Conservation (phyloP, 352 stramenopile species). For the Hyaloperonospora brassicae region DNA sequence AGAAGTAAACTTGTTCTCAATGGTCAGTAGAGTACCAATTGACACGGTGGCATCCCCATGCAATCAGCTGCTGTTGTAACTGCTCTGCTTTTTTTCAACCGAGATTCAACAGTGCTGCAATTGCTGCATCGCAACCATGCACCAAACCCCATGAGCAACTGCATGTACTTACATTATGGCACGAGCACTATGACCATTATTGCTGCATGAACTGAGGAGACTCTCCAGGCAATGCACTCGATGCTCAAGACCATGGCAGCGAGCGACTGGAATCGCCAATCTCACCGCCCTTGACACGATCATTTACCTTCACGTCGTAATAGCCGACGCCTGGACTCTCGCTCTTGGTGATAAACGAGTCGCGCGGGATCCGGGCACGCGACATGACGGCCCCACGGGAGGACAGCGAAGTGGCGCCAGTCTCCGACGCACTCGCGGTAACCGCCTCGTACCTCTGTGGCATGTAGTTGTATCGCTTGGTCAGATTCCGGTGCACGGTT, state of each 20-base stretch:
- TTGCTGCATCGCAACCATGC: no score
- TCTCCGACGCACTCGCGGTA: slow-evolving; percentile 24
- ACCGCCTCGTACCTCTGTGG: slow-evolving; percentile 45
- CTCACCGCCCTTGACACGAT: slow-evolving; percentile 62
- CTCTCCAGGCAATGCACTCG: background rate
- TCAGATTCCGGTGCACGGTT: slow-evolving; percentile 41
- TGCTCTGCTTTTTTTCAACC: background rate
- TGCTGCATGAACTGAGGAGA: slow-evolving; percentile 3
- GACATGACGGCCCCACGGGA: slow-evolving; percentile 65
- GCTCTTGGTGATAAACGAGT: slow-evolving; percentile 66
- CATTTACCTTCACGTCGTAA: slow-evolving; percentile 63
- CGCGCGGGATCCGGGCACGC: slow-evolving; percentile 45
- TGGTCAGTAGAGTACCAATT: slow-evolving; percentile 2
- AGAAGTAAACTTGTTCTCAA: background rate
- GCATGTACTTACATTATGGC: background rate
- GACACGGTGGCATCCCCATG: slow-evolving; percentile 5
- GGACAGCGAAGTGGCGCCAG: slow-evolving; percentile 49
- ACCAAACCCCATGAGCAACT: no score
- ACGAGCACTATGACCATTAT: slow-evolving; percentile 5
- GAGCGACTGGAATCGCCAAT: slow-evolving; percentile 67
- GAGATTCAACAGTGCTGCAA: no score
- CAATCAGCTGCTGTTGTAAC: background rate
- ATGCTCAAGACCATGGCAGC: slow-evolving; percentile 46
- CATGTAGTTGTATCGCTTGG: slow-evolving; percentile 65
- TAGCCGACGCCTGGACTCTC: slow-evolving; percentile 67